Evolutionary conservation across 2,329 filamentous ascomycete genomes (phyloP).

Genomic region (Sporothrix pallida): DNA sequence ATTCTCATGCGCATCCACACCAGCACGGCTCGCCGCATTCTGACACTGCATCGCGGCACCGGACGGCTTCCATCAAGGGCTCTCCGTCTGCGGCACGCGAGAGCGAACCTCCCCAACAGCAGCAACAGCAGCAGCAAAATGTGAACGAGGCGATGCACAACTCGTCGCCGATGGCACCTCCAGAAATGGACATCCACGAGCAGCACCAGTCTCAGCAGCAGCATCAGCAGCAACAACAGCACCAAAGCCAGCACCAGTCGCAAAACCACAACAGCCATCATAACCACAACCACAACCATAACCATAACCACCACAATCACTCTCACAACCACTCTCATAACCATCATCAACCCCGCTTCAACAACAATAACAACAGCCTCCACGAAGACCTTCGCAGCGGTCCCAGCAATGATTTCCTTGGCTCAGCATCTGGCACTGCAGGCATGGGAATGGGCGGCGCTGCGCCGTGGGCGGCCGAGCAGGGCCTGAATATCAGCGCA

Average conservation of each 20-base stretch:
- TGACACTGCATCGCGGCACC: constrained; percentile 14
- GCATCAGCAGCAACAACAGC: background rate
- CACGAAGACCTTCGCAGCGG: constrained; percentile 21
- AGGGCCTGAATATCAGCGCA: constrained; percentile 30
- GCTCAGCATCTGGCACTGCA: background rate
- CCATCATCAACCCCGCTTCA: constrained; percentile 18
- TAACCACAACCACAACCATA: background rate
- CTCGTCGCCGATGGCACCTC: background rate
- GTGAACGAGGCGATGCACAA: constrained; percentile 8
- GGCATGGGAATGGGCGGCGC: constrained; percentile 12
- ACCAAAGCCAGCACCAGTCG: background rate
- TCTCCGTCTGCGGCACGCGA: constrained; percentile 11
- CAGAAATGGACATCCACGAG: background rate
- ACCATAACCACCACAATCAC: background rate
- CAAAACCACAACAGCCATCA: background rate
- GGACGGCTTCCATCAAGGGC: background rate
- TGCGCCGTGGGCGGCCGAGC: constrained; percentile 28
- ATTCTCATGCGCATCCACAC: background rate
- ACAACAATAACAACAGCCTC: background rate
- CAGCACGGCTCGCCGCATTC: constrained; percentile 29
- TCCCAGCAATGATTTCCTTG: constrained; percentile 4
- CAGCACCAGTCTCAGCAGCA: background rate
- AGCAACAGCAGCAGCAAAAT: constrained; percentile 13
- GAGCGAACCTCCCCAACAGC: constrained; percentile 11
- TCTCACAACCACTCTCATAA: background rate